Evolutionary conservation across 768 basidiomycete genomes (phyloP).

Genomic region (Favolaschia claudopus): DNA sequence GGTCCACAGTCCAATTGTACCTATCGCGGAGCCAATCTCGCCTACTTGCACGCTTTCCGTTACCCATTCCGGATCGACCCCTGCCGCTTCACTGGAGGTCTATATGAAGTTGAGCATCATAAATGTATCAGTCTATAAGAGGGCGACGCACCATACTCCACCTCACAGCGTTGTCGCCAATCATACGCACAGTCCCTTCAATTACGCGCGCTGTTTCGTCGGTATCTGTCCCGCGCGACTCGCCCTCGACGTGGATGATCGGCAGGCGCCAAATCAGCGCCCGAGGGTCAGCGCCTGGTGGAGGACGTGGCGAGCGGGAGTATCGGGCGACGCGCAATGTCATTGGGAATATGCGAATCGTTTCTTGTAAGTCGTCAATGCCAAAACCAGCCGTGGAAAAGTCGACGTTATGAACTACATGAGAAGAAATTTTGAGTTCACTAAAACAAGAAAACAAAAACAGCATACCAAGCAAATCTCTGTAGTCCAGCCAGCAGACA

Average conservation of each 20-base stretch:
- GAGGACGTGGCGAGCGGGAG: slow-evolving; percentile 33
- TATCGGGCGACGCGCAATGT: slow-evolving; percentile 51
- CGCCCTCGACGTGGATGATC: slow-evolving; percentile 58
- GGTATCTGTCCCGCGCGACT: slow-evolving; percentile 47
- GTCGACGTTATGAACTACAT: slow-evolving; percentile 20
- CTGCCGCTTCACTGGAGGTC: slow-evolving; percentile 40
- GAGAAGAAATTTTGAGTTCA: not conserved
- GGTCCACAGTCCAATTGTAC: slow-evolving; percentile 51
- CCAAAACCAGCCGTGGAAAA: slow-evolving; percentile 24
- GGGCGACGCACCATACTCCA: slow-evolving; percentile 55
- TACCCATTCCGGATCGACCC: slow-evolving; percentile 53
- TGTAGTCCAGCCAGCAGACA: slow-evolving; percentile 68
- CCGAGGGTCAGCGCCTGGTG: slow-evolving; percentile 32
- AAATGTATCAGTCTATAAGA: not conserved
- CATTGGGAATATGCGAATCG: slow-evolving; percentile 61
- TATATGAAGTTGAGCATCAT: slow-evolving; percentile 18
- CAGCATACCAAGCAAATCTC: slow-evolving; percentile 57
- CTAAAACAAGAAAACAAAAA: not conserved
- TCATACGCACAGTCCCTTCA: slow-evolving; percentile 55
- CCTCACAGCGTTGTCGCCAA: slow-evolving; percentile 56
- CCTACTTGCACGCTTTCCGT: slow-evolving; percentile 67
- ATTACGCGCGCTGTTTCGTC: slow-evolving; percentile 43
- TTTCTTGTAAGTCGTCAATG: slow-evolving; percentile 45
- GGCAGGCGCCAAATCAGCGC: slow-evolving; percentile 49
- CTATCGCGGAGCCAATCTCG: slow-evolving; percentile 57